phyloP scores from a whole-genome alignment of 495 filamentous ascomycete genomes.

The Annulohypoxylon nitens region DNA sequence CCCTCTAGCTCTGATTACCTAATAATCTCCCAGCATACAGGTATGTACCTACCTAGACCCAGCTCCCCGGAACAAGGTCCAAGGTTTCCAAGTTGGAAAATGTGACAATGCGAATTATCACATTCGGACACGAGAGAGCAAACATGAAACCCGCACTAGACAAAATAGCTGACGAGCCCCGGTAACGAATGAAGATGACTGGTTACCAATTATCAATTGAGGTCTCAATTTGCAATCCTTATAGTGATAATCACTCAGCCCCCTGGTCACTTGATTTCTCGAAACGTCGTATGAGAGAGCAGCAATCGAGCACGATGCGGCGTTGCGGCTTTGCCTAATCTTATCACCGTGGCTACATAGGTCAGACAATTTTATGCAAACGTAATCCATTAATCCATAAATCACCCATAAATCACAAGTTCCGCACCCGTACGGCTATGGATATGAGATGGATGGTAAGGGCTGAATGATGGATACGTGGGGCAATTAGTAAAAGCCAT shows the following conservation, averaged over 20 bases:
- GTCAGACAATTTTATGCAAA: conserved; percentile 8
- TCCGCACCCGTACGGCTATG: neutral
- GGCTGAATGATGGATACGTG: neutral
- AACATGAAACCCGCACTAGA: conserved; percentile 4
- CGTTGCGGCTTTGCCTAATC: conserved; percentile 1
- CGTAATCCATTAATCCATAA: neutral
- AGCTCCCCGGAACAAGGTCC: too few relatives aligned
- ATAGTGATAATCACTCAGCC: conserved; percentile 7
- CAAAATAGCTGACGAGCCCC: conserved; percentile 17
- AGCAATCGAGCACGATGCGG: conserved; percentile 9
- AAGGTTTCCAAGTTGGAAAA: neutral
- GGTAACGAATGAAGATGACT: conserved; percentile 3
- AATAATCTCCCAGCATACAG: neutral
- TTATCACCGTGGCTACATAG: neutral
- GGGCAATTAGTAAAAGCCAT: conserved; percentile 2
- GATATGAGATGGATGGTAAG: neutral
- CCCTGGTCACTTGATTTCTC: conserved; percentile 22
- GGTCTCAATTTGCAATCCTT: conserved; percentile 1
- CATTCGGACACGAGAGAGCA: neutral
- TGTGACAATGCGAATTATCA: neutral
- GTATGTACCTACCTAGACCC: too few relatives aligned
- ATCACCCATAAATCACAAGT: neutral
- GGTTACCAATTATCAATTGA: conserved; percentile 21
- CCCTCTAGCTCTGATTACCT: neutral
- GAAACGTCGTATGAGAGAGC: conserved; percentile 25